Conservation (phyloP, 352 stramenopile species). For the Phytophthora citrophthora region DNA sequence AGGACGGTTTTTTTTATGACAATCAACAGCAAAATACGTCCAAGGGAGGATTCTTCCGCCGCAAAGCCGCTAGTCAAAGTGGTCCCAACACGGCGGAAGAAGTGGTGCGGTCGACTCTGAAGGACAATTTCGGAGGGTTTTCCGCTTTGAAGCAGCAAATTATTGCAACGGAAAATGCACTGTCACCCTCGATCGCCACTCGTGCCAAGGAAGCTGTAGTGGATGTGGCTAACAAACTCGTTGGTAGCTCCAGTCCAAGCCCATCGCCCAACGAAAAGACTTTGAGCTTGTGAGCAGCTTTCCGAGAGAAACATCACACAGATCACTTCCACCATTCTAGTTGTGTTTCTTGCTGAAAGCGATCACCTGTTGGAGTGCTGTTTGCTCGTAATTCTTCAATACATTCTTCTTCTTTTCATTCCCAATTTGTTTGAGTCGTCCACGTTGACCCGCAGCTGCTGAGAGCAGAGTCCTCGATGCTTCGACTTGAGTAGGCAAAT, state of each 20-base stretch:
- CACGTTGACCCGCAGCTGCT: too few species aligned
- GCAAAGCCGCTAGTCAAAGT: conserved; percentile 1
- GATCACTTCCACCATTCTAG: too few species aligned
- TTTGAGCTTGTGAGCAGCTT: conserved; percentile 8
- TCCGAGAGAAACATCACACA: too few species aligned
- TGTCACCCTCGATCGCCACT: conserved; percentile 27
- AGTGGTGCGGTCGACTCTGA: conserved; percentile 32
- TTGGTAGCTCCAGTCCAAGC: conserved; percentile 12
- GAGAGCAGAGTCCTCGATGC: too few species aligned
- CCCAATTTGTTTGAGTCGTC: too few species aligned
- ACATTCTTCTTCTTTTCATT: too few species aligned
- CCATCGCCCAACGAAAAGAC: conserved; percentile 4
- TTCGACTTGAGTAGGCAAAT: too few species aligned
- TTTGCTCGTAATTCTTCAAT: too few species aligned
- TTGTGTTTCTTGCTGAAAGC: too few species aligned
- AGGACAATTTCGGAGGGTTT: conserved; percentile 32
- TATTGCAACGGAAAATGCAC: conserved; percentile 17
- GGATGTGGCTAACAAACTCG: conserved; percentile 23
- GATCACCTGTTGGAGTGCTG: too few species aligned
- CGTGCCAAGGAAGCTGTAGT: conserved; percentile 28
- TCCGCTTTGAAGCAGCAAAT: conserved; percentile 35
- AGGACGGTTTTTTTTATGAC: not conserved
- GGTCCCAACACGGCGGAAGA: conserved; percentile 18
- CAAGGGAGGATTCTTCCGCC: conserved; percentile 9
- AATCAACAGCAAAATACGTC: conserved; percentile 2